Evolutionary conservation across 2,329 filamentous ascomycete species (phyloP), one percentile per base, ranked within the genome.

Genomic region (Fulvia fulva): DNA sequence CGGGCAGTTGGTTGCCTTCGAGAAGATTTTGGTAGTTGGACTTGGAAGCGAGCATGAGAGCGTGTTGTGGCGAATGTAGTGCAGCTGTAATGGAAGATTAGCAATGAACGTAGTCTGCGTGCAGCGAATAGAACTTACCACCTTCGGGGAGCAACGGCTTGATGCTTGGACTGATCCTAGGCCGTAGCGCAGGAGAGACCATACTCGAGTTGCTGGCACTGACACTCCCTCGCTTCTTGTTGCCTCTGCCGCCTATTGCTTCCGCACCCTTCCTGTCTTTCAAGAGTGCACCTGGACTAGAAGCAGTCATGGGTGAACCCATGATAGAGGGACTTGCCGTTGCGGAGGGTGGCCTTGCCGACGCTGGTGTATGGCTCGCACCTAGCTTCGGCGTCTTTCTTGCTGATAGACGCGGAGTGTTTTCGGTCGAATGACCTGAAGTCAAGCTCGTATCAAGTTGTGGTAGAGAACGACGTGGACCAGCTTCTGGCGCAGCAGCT

Each of bases 1-100:
- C 65, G 14, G 65, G 81, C 0, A 97, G 85, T 56, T 88, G 87
- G 52, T 91, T 97, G 51, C 94, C 94, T 72, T 97, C 94, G 11
- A 99, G 77, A 37, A 99, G 94, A 68, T 97, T 96, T 70, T 97
- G 93, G 69, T 99, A 99, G 70, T 99, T 99, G 1, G 93, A 97
- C 73, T 97, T 97, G 16, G 90, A 91, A 34, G 92, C 90, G 26
- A 99, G 81, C 46, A 97, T 82, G 26, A 91, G 82, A n/a, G 86
- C 84, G 58, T 85, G 85, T 2, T 81, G 80, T 53, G 86, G 82
- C 34, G 82, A 80, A 21, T 82, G 77, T 16, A 83, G 71, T 34
- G 75, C 76, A 75, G 66, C 63, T 65, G 52, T n/a, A n/a, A 44
- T 12, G 6, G n/a, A 28, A 16, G n/a, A 26, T 56, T 12, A 43